phyloP scores from a whole-genome alignment of 345 rosid species.

The Salix brachista region DNA sequence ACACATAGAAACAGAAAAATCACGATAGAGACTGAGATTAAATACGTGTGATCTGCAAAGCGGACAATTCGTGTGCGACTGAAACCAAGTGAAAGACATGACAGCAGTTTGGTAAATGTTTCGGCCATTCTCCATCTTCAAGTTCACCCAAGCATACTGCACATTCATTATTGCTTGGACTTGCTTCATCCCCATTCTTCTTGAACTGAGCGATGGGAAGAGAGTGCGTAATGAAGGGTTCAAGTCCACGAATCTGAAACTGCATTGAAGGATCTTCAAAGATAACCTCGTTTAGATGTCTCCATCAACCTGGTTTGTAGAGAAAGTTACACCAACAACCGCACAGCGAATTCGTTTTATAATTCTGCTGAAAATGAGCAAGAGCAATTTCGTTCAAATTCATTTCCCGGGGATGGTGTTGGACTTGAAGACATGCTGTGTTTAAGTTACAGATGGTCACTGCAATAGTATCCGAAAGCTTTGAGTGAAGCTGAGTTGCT shows the following conservation, averaged over 20 bases:
- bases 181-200: constrained; percentile 4
- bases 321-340: neutral
- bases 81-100: constrained; percentile 47
- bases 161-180: constrained; percentile 25
- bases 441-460: neutral
- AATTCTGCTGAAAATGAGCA: constrained; percentile 20
- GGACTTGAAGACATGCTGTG: constrained; percentile 6
- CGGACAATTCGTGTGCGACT: constrained; percentile 37
- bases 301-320: constrained; percentile 12
- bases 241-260: constrained; percentile 30
- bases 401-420: neutral
- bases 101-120: constrained; percentile 27
- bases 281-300: constrained; percentile 11
- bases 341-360: constrained; percentile 10
- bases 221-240: constrained; percentile 17
- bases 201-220: constrained; percentile 31
- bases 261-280: constrained; percentile 11
- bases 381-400: neutral
- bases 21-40: neutral
- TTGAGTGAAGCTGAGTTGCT: neutral
- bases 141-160: constrained; percentile 44
- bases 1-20: constrained; percentile 12
- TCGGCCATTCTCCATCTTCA: constrained; percentile 37
- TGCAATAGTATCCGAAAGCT: neutral
- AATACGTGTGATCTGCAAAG: constrained; percentile 28